Percentiles rank a stretch among this genome's conserved stretches.
These are phyloP conservation scores for Aplosporella prunicola DNA, from an alignment of 2,329 filamentous ascomycete genomes.

Conservation along the genomic window DNA sequence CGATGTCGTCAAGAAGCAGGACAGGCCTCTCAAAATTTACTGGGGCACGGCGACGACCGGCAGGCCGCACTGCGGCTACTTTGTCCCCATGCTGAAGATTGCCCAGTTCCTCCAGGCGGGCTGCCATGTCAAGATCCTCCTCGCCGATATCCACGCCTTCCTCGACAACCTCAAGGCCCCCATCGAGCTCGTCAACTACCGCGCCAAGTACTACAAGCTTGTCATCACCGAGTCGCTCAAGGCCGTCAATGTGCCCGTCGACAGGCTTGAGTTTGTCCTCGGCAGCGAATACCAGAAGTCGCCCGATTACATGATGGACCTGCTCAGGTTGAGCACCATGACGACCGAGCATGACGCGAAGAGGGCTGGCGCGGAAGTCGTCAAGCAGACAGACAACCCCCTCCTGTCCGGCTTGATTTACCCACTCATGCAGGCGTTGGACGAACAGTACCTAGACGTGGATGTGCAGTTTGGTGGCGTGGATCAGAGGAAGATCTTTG, in stretches of 20 bases:
- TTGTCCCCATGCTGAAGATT: slow-evolving; percentile 81
- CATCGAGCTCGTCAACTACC: slow-evolving; percentile 72
- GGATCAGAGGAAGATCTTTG: slow-evolving; percentile 86
- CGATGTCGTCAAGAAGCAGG: slow-evolving; percentile 57
- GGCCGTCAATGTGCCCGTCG: slow-evolving; percentile 68
- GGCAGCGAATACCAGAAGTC: slow-evolving; percentile 72
- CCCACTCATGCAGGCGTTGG: slow-evolving; percentile 79
- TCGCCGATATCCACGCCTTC: slow-evolving; percentile 58
- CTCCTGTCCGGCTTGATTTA: slow-evolving; percentile 68
- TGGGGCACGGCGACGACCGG: slow-evolving; percentile 84
- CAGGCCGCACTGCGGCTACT: slow-evolving; percentile 82
- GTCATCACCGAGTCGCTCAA: slow-evolving; percentile 66
- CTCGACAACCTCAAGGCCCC: slow-evolving; percentile 80
- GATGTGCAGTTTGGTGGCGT: slow-evolving; percentile 73
- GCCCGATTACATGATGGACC: slow-evolving; percentile 70
- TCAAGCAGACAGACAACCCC: slow-evolving; percentile 79
- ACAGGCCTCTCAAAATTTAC: slow-evolving; percentile 67
- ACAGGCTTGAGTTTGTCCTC: slow-evolving; percentile 72
- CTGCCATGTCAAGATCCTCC: slow-evolving; percentile 70
- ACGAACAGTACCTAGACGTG: slow-evolving; percentile 73
- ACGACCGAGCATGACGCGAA: slow-evolving; percentile 73
- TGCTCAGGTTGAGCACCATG: slow-evolving; percentile 64
- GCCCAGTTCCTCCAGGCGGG: slow-evolving; percentile 78
- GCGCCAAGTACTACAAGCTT: slow-evolving; percentile 74
- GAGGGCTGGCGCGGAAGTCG: slow-evolving; percentile 85